Evolutionary conservation across 495 filamentous ascomycete genomes (phyloP), one percentile per base, ranked within the genome.

Genomic region (Parmelia sp.): DNA sequence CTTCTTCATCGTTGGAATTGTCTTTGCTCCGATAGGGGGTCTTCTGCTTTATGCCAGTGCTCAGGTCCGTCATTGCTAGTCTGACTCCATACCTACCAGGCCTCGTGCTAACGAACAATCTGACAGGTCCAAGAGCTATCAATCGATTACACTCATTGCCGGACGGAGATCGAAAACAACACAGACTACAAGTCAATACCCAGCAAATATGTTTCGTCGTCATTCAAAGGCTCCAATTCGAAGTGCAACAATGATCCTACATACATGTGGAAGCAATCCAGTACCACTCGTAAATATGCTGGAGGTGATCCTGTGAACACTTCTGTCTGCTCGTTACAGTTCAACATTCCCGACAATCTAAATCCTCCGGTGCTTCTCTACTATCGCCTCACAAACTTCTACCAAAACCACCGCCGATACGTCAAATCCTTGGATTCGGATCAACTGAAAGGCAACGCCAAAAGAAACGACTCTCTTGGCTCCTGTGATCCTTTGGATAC

Each of bases 331-430:
- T 78, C 76, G 1, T 71, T 99, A 12, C 74, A 80, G 40, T 96
- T 97, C 77, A 78, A 83, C 35, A 86, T 97, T 36, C 91, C 91
- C 11, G 83, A 94, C 63, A 76, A 84, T 33, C 82, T 99, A 69
- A 78, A 80, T 14, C 84, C 93, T 0, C 92, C 92, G 6, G 86
- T 97, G 33, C 82, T 90, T 67, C 82, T 96, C 73, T 97, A 96
- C 77, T 99, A 99, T 75, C 88, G 88, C 60, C 84, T 99, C 47
- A 92, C 91, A 49, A 96, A 99, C 75, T 99, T 99, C 79, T 99
- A 97, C 78, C 94, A 99, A 74, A 99, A 99, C 74, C 94, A 99
- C 72, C 88, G 94, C 63, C 88, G 93, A 74, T 99, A 99, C 67
- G 93, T 96, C 47, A 86, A 89, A 68, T 96, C 91, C 2, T 84